Evolutionary conservation across 2,329 filamentous ascomycete species (phyloP), one percentile per base, ranked within the genome.

Genomic region (Exophiala sideris): DNA sequence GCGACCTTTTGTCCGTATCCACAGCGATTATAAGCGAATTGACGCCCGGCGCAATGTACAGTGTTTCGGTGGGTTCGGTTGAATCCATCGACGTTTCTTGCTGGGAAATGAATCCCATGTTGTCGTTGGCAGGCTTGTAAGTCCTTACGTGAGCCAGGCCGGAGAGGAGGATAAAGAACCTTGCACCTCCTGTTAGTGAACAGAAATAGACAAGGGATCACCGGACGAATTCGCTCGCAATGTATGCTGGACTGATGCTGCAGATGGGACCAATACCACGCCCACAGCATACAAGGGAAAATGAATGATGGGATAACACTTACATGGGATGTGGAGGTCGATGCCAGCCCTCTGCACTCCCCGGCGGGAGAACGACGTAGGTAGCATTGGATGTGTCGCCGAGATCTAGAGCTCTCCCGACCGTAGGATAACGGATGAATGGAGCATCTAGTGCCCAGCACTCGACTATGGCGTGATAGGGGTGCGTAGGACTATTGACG

Each of bases 21-120:
- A 52, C 58, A 9, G 66, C 65, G 33, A 68, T 57, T 33, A 67
- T 60, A 8, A 67, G 36, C 32, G 52, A 46, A 7, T 57, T 51
- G 18, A 48, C 29, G 3, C 54, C 50, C 3, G 52, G 32, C 10
- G 36, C 42, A 16, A 60, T 55, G 47, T 50, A 55, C 20, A 55
- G 41, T 44, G 41, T 33, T 14, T 38, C 38, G 41, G 34, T 38
- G 2, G 39, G 34, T 7, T 39, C n/a, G 32, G 1, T 3, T 32
- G 16, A 14, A 39, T 3, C 24, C 24, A 10, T 10, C 14, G 35
- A 24, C 24, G n/a, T 39, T 32, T 44, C 45, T 41, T 35, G n/a
- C 12, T 45, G 20, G 7, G 18, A 42, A 21, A 21, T n/a, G 5
- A 29, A 20, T 3, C 7, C n/a, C 24, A 6, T 34, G 3, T 29